Evolutionary conservation across 1,284 basidiomycete genomes (phyloP).

Genomic region (Fomes fomentarius): DNA sequence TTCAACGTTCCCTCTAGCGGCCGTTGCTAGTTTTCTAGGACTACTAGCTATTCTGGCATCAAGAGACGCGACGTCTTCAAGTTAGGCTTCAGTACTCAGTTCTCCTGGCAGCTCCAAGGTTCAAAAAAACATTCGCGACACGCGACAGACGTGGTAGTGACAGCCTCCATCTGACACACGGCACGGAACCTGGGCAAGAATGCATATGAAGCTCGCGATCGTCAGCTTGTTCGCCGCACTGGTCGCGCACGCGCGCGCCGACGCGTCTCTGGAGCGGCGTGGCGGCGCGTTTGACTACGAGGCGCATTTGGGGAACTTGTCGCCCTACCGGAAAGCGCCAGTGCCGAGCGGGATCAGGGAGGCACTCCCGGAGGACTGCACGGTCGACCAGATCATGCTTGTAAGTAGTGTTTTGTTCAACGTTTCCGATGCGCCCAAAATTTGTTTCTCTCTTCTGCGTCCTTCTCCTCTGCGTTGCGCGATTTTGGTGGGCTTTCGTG

Average conservation of each 20-base stretch:
- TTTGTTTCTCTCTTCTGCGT: neutral
- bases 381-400: constrained; percentile 46
- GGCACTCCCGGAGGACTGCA: constrained; percentile 45
- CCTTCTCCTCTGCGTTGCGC: too few relatives aligned
- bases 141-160: too few relatives aligned
- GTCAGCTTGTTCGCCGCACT: constrained; percentile 9
- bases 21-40: too few relatives aligned
- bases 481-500: too few relatives aligned
- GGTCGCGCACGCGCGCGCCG: constrained; percentile 16
- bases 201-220: constrained; percentile 16
- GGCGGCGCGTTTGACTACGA: constrained; percentile 16
- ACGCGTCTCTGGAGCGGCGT: constrained; percentile 1
- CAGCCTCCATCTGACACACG: too few relatives aligned
- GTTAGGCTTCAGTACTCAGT: too few relatives aligned
- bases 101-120: too few relatives aligned
- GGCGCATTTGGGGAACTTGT: constrained; percentile 38
- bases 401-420: constrained; percentile 31
- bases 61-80: too few relatives aligned
- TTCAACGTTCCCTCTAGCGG: too few relatives aligned
- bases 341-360: constrained; percentile 34
- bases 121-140: too few relatives aligned
- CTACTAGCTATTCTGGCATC: too few relatives aligned
- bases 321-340: constrained; percentile 42
- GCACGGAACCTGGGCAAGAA: neutral
- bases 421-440: too few relatives aligned